Evolutionary conservation across 495 filamentous ascomycete species (phyloP), one percentile per base, ranked within the genome.

Genomic region (Podospora anserina): DNA sequence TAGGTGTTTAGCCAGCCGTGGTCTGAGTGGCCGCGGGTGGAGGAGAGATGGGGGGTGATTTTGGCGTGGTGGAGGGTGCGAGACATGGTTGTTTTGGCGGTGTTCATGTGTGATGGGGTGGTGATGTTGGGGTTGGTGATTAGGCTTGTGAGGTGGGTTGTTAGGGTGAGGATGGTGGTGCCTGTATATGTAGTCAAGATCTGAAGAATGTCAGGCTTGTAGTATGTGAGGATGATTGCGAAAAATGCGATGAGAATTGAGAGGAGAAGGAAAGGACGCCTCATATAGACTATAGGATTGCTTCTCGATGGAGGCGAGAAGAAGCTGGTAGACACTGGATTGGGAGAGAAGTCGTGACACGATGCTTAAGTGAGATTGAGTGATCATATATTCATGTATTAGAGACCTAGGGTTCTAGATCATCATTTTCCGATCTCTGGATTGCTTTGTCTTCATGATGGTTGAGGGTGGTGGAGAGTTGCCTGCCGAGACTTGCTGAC

Each of bases 1-100:
- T 89, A 93, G 26, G 86, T 88, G 77, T 93, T 89, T n/a, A 93
- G 87, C 91, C 91, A 94, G 75, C 89, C 90, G 77, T 92, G 89
- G 74, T 93, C 85, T 67, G 86, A 83, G 76, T 93, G 90, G 54
- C 91, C 92, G 60, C 91, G 85, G 34, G 85, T 82, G 53, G 75
- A 74, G 44, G 88, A 90, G 69, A 80, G 84, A 72, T 88, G 89
- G 26, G 84, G 82, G 28, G 83, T 82, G 76, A 91, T 88, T 71
- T 85, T 88, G 59, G 87, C 87, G 82, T 90, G 83, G 28, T 81
- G 70, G 69, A 89, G 85, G 59, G 83, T 78, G 72, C 84, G 86
- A 53, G 85, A 77, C 84, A 88, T 87, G 64, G 78, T 74, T 69
- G 67, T 78, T 64, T 76, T 79, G 72, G 74, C 61, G 19, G 74